Conservation (phyloP, 352 stramenopile species). For the Pythium phragmitis region DNA sequence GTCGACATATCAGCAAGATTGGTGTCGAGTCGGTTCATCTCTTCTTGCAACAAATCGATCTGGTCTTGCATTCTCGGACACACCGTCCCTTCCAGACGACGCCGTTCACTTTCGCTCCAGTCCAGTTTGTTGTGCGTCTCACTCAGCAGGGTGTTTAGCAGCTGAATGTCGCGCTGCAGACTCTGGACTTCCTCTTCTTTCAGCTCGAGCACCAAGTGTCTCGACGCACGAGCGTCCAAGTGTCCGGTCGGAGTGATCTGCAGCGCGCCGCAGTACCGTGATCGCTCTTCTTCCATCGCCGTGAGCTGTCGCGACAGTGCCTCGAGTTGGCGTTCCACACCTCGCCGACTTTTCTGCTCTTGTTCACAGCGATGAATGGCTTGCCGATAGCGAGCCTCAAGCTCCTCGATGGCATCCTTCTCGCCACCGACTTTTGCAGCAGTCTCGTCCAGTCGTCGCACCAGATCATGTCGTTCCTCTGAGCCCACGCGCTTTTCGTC, state of each 20-base stretch:
- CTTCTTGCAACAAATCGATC: constrained; percentile 10
- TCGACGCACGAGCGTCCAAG: constrained; percentile 29
- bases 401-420: constrained; percentile 49
- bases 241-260: constrained; percentile 39
- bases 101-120: background rate
- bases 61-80: constrained; percentile 28
- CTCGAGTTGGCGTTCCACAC: constrained; percentile 42
- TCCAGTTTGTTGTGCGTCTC: background rate
- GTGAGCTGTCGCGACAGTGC: constrained; percentile 33
- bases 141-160: background rate
- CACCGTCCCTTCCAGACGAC: constrained; percentile 13
- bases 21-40: background rate
- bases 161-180: constrained; percentile 1
- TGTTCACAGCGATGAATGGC: constrained; percentile 54
- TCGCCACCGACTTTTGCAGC: constrained; percentile 45
- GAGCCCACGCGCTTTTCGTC: constrained; percentile 38
- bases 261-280: constrained; percentile 41
- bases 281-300: constrained; percentile 54
- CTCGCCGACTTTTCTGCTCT: constrained; percentile 39
- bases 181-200: constrained; percentile 52
- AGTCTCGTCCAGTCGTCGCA: constrained; percentile 25
- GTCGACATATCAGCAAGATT: background rate
- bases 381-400: constrained; percentile 53
- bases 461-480: constrained; percentile 33
- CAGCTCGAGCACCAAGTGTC: constrained; percentile 42